Base-by-base conservation (phyloP, 163 green algal genomes). In the Chlamydomonas reinhardtii region DNA sequence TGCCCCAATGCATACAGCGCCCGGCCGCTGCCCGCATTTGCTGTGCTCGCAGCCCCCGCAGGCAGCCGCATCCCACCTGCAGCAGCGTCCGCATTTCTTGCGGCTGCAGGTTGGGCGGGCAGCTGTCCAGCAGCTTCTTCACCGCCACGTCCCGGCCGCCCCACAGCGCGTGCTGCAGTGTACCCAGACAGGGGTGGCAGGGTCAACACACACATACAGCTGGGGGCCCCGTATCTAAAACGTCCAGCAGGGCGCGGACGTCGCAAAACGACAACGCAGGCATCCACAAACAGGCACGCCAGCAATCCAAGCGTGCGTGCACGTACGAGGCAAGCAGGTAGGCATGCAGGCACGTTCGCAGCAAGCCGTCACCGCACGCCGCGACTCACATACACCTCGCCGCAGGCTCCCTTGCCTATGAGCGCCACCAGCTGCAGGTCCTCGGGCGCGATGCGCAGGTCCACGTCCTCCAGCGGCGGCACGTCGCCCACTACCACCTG, bases 1-100 rank as follows among this genome's bases (percentile, higher is more conserved):
- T 27, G 6, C 65, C 65, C 14, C 27, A 72, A 12, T n/a, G 15
- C 27, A 34, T 27, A 29, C 19, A 11, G 5, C 62, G 14, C 62
- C 39, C 39, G 8, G 39, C 39, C 39, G 39, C 39, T 48, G 39
- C 39, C 39, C n/a, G n/a, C n/a, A n/a, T n/a, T n/a, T n/a, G n/a
- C n/a, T n/a, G n/a, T n/a, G n/a, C n/a, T n/a, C n/a, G n/a, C n/a
- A n/a, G n/a, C n/a, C n/a, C 39, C 5, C 39, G 39, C 39, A 8
- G 5, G 39, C 39, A 48, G 39, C 39, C 5, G 39, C 31, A 14
- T 16, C 54, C 24, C 48, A 81, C 74, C 74, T 82, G 74, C 59
- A 82, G 59, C 56, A 82, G 74, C 59, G 74, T 82, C n/a, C 74
- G 54, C 74, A 82, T 72, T 27, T 82, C 74, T 32, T 56, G 56